These are phyloP conservation scores for Paraurostyla sp. DNA, from an alignment of 73 alveolate genomes.

Conservation along the genomic window DNA sequence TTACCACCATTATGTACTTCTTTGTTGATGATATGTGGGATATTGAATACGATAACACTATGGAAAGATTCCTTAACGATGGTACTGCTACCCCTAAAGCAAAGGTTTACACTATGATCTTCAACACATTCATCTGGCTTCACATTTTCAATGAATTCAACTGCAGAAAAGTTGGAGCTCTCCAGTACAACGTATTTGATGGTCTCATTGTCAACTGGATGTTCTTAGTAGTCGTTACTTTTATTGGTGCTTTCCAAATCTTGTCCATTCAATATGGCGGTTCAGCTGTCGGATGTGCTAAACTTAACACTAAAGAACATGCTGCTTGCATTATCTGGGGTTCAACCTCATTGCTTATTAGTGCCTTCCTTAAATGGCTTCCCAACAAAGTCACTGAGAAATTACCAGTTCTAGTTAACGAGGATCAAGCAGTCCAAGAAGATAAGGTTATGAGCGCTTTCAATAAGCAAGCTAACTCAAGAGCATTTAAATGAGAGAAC, in stretches of 20 bases:
- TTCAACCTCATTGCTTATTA: not conserved
- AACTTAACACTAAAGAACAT: constrained; percentile 22
- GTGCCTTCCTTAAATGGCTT: not conserved
- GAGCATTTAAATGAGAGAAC: not conserved
- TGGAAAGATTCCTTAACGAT: constrained; percentile 35
- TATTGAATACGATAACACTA: constrained; percentile 15
- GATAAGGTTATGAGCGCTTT: constrained; percentile 2
- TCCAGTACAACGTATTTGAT: constrained; percentile 81
- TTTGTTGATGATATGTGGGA: constrained; percentile 56
- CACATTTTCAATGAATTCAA: constrained; percentile 92
- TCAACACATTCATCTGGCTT: constrained; percentile 91
- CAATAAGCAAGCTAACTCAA: constrained; percentile 40
- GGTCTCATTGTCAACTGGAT: constrained; percentile 81
- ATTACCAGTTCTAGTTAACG: constrained; percentile 1
- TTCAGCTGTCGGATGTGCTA: not conserved
- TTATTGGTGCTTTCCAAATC: not conserved
- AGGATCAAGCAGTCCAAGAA: not conserved
- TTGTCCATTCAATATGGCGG: constrained; percentile 11
- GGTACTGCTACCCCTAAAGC: constrained; percentile 38
- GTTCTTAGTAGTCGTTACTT: constrained; percentile 44
- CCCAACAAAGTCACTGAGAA: not conserved
- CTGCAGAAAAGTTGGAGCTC: constrained; percentile 83
- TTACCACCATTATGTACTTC: constrained; percentile 62
- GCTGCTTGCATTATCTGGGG: constrained; percentile 39
- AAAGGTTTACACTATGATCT: constrained; percentile 84